These are phyloP conservation scores for Paxillus rubicundulus DNA, from an alignment of 768 basidiomycete genomes.

Conservation along the genomic window DNA sequence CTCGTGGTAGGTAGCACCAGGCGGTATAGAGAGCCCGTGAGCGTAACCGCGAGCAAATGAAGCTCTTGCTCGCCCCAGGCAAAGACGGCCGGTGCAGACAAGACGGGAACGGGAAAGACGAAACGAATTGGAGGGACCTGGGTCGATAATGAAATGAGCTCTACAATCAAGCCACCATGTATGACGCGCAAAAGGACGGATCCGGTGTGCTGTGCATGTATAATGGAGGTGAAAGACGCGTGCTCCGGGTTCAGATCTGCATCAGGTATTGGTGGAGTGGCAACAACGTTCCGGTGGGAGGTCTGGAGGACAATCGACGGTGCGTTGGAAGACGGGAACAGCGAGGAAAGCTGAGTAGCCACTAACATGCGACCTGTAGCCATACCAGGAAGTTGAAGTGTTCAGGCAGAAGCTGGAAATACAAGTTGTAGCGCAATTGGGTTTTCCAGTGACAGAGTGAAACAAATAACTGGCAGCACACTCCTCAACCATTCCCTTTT, in stretches of 20 bases:
- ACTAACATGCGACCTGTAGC: constrained; percentile 38
- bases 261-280: constrained; percentile 41
- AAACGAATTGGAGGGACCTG: constrained; percentile 69
- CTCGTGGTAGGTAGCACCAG: constrained; percentile 60
- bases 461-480: not conserved
- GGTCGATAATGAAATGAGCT: constrained; percentile 71
- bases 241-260: constrained; percentile 61
- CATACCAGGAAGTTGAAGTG: constrained; percentile 18
- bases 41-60: constrained; percentile 69
- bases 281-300: constrained; percentile 50
- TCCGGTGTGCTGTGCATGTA: constrained; percentile 57
- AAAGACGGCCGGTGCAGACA: constrained; percentile 65
- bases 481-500: constrained; percentile 22
- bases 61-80: constrained; percentile 46
- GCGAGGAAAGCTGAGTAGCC: constrained; percentile 61
- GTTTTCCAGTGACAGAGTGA: not conserved
- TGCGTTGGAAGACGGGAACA: constrained; percentile 52
- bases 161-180: constrained; percentile 69
- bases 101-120: constrained; percentile 68
- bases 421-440: too few species aligned
- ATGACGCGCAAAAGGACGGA: constrained; percentile 72
- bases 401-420: not conserved
- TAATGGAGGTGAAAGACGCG: constrained; percentile 60
- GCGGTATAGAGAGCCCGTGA: constrained; percentile 69
- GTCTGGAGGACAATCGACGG: constrained; percentile 57